Percentiles rank a stretch among this genome's conserved stretches.
These are phyloP conservation scores for Aureobasidium subglaciale DNA, from an alignment of 2,329 filamentous ascomycete species.

Conservation along the genomic window DNA sequence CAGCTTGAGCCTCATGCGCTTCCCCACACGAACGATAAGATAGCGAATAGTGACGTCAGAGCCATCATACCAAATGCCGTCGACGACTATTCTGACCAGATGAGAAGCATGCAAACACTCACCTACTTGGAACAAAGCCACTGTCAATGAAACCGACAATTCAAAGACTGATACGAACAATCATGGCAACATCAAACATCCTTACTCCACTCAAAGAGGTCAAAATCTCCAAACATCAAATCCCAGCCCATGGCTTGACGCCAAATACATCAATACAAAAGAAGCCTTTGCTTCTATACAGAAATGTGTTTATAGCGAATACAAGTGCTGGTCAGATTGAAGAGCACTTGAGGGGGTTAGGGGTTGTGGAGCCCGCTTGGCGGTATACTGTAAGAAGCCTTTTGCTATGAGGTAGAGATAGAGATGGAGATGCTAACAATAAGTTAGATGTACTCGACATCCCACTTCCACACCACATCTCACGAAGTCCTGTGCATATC, in stretches of 20 bases:
- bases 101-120: neutral
- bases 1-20: neutral
- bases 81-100: neutral
- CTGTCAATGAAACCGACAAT: neutral
- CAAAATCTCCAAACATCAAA: constrained; percentile 50
- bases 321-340: constrained; percentile 47
- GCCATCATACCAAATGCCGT: neutral
- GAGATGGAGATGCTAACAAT: too few species aligned
- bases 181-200: constrained; percentile 6
- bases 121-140: neutral
- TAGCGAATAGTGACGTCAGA: constrained; percentile 1
- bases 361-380: constrained; percentile 58
- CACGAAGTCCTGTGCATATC: constrained; percentile 61
- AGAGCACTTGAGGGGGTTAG: constrained; percentile 45
- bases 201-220: constrained; percentile 45
- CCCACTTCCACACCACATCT: constrained; percentile 61
- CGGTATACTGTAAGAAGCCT: constrained; percentile 46
- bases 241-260: constrained; percentile 49
- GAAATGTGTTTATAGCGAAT: constrained; percentile 44
- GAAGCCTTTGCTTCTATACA: constrained; percentile 61
- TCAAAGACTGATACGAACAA: neutral
- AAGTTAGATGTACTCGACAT: constrained; percentile 55
- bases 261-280: constrained; percentile 60
- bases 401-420: too few species aligned
- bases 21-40: neutral